These are phyloP conservation scores for Exophiala sp. DNA, from an alignment of 2,329 filamentous ascomycete species.

Conservation along the genomic window DNA sequence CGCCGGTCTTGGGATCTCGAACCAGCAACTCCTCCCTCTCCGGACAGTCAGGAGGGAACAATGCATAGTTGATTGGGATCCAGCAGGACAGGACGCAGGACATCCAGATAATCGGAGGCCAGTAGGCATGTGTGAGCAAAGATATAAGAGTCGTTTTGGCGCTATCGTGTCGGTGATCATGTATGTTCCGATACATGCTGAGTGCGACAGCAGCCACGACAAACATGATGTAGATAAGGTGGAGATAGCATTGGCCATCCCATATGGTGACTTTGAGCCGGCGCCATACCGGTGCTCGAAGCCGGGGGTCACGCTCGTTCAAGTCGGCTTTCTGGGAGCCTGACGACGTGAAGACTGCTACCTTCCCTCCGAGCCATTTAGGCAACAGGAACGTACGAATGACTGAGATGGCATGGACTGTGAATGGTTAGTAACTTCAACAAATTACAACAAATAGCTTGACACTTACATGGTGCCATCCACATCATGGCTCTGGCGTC, in stretches of 20 bases:
- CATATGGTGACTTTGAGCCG: slow-evolving; percentile 48
- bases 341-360: slow-evolving; percentile 50
- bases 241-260: slow-evolving; percentile 48
- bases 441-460: neutral
- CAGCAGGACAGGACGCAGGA: slow-evolving; percentile 46
- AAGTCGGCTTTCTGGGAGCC: slow-evolving; percentile 49
- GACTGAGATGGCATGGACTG: slow-evolving; percentile 31
- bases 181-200: slow-evolving; percentile 28
- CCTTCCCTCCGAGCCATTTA: slow-evolving; percentile 50
- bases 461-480: slow-evolving; percentile 48
- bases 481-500: slow-evolving; percentile 49
- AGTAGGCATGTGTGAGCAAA: slow-evolving; percentile 53
- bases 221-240: slow-evolving; percentile 46
- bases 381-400: slow-evolving; percentile 35
- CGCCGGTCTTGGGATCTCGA: slow-evolving; percentile 43
- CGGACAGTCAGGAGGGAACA: slow-evolving; percentile 51
- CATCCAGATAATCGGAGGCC: slow-evolving; percentile 52
- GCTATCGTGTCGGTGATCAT: slow-evolving; percentile 30
- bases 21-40: slow-evolving; percentile 50
- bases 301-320: slow-evolving; percentile 46
- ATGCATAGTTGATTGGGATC: slow-evolving; percentile 51
- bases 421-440: neutral
- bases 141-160: slow-evolving; percentile 39
- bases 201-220: slow-evolving; percentile 38
- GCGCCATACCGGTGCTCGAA: slow-evolving; percentile 36